Evolutionary conservation across 139 green algal genomes (phyloP).

Genomic region (Coelastrella sp.): DNA sequence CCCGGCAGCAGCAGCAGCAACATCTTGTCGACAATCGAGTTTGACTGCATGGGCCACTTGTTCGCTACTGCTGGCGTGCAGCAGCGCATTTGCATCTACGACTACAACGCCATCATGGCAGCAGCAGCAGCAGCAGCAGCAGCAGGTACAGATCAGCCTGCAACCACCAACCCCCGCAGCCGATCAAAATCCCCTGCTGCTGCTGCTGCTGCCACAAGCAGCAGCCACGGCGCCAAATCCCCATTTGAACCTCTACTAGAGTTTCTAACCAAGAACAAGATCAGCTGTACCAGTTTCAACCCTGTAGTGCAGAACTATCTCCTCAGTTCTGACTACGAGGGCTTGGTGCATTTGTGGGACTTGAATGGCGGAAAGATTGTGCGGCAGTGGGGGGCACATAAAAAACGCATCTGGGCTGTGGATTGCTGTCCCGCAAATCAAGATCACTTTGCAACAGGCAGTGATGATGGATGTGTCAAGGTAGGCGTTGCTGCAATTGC

Average conservation of each 20-base stretch:
- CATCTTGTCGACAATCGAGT: not conserved
- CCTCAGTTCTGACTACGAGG: constrained; percentile 86
- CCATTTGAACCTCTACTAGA: constrained; percentile 79
- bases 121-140: constrained; percentile 30
- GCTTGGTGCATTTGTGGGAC: constrained; percentile 81
- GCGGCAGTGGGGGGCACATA: constrained; percentile 80
- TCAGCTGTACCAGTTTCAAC: constrained; percentile 88
- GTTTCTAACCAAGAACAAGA: constrained; percentile 83
- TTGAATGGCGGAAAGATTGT: constrained; percentile 48
- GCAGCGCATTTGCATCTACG: constrained; percentile 44
- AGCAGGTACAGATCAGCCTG: not conserved
- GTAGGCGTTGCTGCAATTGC: constrained; percentile 71
- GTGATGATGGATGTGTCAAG: constrained; percentile 93
- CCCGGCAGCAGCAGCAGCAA: not conserved
- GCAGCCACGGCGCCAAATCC: not conserved
- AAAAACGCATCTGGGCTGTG: constrained; percentile 90
- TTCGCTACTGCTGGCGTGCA: constrained; percentile 21
- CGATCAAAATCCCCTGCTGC: not conserved
- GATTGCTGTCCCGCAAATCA: constrained; percentile 74
- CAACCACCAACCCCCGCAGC: constrained; percentile 11
- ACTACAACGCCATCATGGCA: constrained; percentile 3
- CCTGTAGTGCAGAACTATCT: constrained; percentile 45
- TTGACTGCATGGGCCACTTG: constrained; percentile 1
- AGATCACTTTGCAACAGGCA: constrained; percentile 75
- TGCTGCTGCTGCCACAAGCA: constrained; percentile 11